Evolutionary conservation across 805 yeast genomes (phyloP).

Genomic region (Wickerhamiella kazuoi): DNA sequence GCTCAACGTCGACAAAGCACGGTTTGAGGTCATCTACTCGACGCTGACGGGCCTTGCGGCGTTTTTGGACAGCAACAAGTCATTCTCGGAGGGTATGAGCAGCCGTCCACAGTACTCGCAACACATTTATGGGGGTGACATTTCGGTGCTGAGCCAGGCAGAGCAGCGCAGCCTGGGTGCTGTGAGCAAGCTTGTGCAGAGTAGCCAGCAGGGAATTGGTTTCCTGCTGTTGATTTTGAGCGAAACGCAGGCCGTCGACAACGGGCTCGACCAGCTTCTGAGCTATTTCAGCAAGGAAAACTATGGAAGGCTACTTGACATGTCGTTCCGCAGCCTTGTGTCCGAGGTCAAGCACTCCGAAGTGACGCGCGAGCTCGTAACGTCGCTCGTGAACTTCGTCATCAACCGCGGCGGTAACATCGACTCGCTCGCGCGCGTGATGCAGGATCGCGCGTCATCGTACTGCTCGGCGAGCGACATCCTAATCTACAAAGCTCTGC

Average conservation of each 20-base stretch:
- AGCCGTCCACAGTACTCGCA: slow-evolving; percentile 8
- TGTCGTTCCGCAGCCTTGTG: slow-evolving; percentile 61
- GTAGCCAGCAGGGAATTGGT: slow-evolving; percentile 78
- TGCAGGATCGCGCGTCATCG: slow-evolving; percentile 86
- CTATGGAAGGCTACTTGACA: slow-evolving; percentile 45
- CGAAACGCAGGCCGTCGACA: slow-evolving; percentile 29
- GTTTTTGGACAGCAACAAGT: slow-evolving; percentile 28
- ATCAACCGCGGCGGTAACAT: slow-evolving; percentile 86
- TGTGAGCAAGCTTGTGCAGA: slow-evolving; percentile 50
- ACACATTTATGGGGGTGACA: slow-evolving; percentile 11
- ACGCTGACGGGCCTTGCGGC: slow-evolving; percentile 19
- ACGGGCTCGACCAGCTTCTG: slow-evolving; percentile 47
- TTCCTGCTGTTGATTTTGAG: slow-evolving; percentile 68
- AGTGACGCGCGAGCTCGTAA: slow-evolving; percentile 67
- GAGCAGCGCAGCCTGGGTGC: slow-evolving; percentile 81
- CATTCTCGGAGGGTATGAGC: slow-evolving; percentile 28
- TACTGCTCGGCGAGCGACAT: slow-evolving; percentile 92
- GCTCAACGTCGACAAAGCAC: slow-evolving; percentile 9
- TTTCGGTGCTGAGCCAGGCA: slow-evolving; percentile 36
- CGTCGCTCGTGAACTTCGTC: slow-evolving; percentile 75
- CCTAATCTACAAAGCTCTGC: slow-evolving; percentile 82
- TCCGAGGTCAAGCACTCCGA: slow-evolving; percentile 34
- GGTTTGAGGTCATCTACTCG: slow-evolving; percentile 17
- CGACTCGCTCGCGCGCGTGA: slow-evolving; percentile 67
- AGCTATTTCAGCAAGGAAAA: slow-evolving; percentile 48